phyloP scores from a whole-genome alignment of 2,329 filamentous ascomycete genomes.

The Coniochaeta hoffmannii region DNA sequence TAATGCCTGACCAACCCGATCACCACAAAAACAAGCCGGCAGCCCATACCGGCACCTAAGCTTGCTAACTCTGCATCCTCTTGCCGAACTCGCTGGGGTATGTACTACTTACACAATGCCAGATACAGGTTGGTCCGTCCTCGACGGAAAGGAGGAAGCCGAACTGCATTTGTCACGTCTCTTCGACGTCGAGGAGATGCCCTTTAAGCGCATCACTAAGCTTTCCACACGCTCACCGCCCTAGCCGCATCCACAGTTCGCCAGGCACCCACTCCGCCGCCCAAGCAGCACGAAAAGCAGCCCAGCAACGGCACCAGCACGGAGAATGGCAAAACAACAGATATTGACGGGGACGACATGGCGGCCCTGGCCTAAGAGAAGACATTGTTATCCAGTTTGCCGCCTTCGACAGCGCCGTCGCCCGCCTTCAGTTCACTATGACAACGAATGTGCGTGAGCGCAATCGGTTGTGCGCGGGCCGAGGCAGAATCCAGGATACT shows the following conservation, averaged over 20 bases:
- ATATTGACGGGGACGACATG: slow-evolving; percentile 22
- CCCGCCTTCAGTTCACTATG: slow-evolving; percentile 80
- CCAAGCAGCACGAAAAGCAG: background rate
- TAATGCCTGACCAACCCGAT: no score
- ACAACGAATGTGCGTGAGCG: slow-evolving; percentile 79
- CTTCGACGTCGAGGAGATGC: slow-evolving; percentile 83
- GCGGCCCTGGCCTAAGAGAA: slow-evolving; percentile 65
- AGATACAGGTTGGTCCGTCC: slow-evolving; percentile 45
- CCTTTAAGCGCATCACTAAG: slow-evolving; percentile 83
- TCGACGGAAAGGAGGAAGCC: slow-evolving; percentile 71
- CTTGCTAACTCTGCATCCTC: no score
- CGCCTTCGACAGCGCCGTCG: slow-evolving; percentile 77
- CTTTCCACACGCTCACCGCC: slow-evolving; percentile 64
- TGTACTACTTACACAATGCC: background rate
- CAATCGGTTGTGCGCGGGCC: slow-evolving; percentile 73
- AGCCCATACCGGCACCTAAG: no score
- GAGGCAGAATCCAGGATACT: slow-evolving; percentile 68
- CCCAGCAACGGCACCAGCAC: no score
- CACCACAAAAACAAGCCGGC: no score
- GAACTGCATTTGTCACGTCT: slow-evolving; percentile 83
- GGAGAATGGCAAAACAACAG: no score
- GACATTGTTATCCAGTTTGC: slow-evolving; percentile 85
- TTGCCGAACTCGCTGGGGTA: no score
- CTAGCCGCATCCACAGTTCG: slow-evolving; percentile 46
- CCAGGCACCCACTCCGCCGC: slow-evolving; percentile 51